Percentiles rank a stretch among this genome's conserved stretches.
Evolutionary conservation across 129 eudicot species (phyloP).

Genomic region (Sambucus nigra): DNA sequence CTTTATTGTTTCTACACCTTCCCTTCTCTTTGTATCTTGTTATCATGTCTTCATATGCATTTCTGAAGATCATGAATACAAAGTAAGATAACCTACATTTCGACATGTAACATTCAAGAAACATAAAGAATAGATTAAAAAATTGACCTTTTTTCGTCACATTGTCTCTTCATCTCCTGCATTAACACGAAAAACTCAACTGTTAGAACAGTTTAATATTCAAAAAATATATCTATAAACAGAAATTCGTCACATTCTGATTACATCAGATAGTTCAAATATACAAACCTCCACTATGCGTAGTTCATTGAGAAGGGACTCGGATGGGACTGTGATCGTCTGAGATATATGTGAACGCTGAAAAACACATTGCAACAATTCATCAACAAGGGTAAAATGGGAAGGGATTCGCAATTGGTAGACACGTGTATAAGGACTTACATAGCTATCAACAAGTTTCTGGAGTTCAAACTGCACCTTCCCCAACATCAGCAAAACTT

Average conservation of each 20-base stretch:
- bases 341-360: conserved; percentile 81
- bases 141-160: conserved; percentile 72
- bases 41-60: conserved; percentile 40
- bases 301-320: conserved; percentile 84
- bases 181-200: conserved; percentile 15
- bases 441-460: conserved; percentile 70
- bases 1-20: conserved; percentile 41
- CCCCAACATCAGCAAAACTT: conserved; percentile 80
- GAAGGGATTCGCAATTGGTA: conserved; percentile 2
- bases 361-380: conserved; percentile 17
- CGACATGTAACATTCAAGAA: background rate
- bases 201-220: too few species aligned
- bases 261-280: background rate
- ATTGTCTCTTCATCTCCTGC: conserved; percentile 88
- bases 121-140: conserved; percentile 8
- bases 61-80: conserved; percentile 27
- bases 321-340: conserved; percentile 87
- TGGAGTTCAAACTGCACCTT: conserved; percentile 84
- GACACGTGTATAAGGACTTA: conserved; percentile 21
- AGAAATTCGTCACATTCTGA: background rate
- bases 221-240: too few species aligned
- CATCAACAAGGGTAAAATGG: conserved; percentile 9
- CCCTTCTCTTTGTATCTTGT: conserved; percentile 50
- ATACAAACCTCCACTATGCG: conserved; percentile 67
- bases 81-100: background rate